Evolutionary conservation across 106 monocot species (phyloP).

Genomic region (Chionographis japonica): DNA sequence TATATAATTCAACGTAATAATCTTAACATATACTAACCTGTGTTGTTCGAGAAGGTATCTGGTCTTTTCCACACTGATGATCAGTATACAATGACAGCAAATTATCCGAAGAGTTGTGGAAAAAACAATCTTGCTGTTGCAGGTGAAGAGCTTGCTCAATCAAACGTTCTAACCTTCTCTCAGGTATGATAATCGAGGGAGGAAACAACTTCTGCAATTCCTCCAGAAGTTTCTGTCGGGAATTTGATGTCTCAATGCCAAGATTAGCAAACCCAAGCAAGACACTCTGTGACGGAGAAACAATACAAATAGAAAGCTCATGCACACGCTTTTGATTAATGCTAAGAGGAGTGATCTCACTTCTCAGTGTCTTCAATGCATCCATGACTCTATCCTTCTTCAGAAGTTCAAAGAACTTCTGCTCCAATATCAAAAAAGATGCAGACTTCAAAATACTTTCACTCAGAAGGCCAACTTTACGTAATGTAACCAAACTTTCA

Average conservation of each 20-base stretch:
- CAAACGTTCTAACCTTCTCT: conserved; percentile 58
- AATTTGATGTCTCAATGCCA: conserved; percentile 14
- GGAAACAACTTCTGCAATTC: conserved; percentile 64
- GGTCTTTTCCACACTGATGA: conserved; percentile 66
- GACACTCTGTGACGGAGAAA: conserved; percentile 29
- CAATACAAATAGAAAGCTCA: conserved; percentile 41
- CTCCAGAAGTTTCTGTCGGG: conserved; percentile 24
- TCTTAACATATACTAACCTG: conserved; percentile 32
- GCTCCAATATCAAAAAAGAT: conserved; percentile 55
- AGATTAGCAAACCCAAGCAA: conserved; percentile 28
- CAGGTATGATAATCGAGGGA: conserved; percentile 54
- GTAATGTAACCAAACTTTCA: conserved; percentile 50
- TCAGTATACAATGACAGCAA: conserved; percentile 58
- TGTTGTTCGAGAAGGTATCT: conserved; percentile 48
- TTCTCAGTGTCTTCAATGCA: conserved; percentile 53
- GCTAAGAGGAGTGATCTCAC: conserved; percentile 58
- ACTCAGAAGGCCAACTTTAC: conserved; percentile 33
- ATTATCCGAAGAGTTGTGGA: conserved; percentile 55
- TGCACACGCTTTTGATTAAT: conserved; percentile 48
- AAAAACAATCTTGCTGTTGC: conserved; percentile 54
- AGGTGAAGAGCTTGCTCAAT: conserved; percentile 62
- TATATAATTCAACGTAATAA: not conserved
- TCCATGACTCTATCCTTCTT: conserved; percentile 34
- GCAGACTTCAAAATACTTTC: conserved; percentile 37
- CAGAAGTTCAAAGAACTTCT: conserved; percentile 68